phyloP scores from a whole-genome alignment of 164 flowering plant genomes.

The Vitis vinifera region DNA sequence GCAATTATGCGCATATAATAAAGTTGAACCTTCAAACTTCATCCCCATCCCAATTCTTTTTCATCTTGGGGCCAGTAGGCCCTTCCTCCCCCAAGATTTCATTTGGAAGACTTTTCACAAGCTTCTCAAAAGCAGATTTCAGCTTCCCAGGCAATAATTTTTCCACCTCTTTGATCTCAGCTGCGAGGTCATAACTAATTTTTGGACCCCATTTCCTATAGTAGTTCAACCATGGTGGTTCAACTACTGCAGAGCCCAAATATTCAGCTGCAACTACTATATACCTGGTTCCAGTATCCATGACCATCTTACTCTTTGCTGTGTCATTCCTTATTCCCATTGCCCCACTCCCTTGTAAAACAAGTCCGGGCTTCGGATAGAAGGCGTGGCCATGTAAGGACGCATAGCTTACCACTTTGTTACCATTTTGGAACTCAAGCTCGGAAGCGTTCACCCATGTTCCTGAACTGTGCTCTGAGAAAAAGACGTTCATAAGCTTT shows the following conservation, averaged over 20 bases:
- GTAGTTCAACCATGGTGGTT: slow-evolving; percentile 59
- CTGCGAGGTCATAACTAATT: slow-evolving; percentile 21
- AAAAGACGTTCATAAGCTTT: slow-evolving; percentile 31
- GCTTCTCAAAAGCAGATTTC: slow-evolving; percentile 27
- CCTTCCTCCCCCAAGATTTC: slow-evolving; percentile 59
- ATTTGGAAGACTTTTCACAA: slow-evolving; percentile 37
- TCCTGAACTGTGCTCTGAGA: slow-evolving; percentile 48
- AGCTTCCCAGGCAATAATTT: slow-evolving; percentile 33
- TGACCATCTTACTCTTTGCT: slow-evolving; percentile 28
- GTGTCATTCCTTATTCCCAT: slow-evolving; percentile 52
- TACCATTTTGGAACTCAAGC: slow-evolving; percentile 38
- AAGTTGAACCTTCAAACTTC: slow-evolving; percentile 23
- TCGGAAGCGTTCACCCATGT: slow-evolving; percentile 44
- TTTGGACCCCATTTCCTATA: slow-evolving; percentile 55
- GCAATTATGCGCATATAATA: neutral
- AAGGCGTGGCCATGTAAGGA: slow-evolving; percentile 56
- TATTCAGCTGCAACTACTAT: slow-evolving; percentile 32
- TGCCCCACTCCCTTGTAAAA: slow-evolving; percentile 39
- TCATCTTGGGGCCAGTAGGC: slow-evolving; percentile 62
- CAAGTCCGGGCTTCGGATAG: slow-evolving; percentile 38
- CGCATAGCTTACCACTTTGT: slow-evolving; percentile 39
- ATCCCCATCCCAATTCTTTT: slow-evolving; percentile 53
- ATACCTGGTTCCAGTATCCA: slow-evolving; percentile 31
- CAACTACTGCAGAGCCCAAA: slow-evolving; percentile 23
- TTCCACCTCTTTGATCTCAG: slow-evolving; percentile 29